Evolutionary conservation across 768 basidiomycete species (phyloP).

Genomic region (Russula dissimulans): DNA sequence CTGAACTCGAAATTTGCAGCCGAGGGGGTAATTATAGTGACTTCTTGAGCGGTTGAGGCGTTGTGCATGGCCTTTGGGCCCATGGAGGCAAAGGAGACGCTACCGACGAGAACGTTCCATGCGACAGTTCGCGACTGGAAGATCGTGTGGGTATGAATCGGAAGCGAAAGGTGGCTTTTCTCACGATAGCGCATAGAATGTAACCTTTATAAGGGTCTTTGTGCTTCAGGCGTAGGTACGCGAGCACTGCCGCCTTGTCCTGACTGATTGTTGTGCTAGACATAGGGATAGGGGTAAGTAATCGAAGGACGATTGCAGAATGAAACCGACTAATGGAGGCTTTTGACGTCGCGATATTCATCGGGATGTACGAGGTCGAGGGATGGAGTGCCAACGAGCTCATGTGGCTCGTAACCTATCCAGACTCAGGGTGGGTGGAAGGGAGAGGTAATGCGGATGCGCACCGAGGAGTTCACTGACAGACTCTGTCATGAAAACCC

Average conservation of each 20-base stretch:
- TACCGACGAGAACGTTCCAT: conserved; percentile 66
- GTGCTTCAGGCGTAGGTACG: conserved; percentile 70
- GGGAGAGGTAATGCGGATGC: not conserved
- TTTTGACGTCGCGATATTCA: conserved; percentile 56
- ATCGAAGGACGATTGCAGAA: not conserved
- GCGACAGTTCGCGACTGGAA: conserved; percentile 54
- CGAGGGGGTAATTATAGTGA: conserved; percentile 58
- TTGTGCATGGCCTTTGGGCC: conserved; percentile 71
- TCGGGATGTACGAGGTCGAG: conserved; percentile 77
- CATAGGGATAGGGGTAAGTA: not conserved
- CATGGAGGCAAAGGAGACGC: conserved; percentile 68
- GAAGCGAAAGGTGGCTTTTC: conserved; percentile 23
- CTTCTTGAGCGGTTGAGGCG: conserved; percentile 76
- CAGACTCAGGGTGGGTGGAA: not conserved
- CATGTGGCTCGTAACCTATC: conserved; percentile 63
- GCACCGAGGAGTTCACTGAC: conserved; percentile 55
- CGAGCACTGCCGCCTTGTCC: conserved; percentile 73
- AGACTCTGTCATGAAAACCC: conserved; percentile 60
- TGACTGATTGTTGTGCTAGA: conserved; percentile 62
- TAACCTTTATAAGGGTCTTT: conserved; percentile 73
- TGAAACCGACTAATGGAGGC: conserved; percentile 54
- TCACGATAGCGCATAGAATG: conserved; percentile 62
- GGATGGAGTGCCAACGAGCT: conserved; percentile 59
- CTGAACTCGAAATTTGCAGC: conserved; percentile 32
- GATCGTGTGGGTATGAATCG: not conserved